Base-by-base conservation (phyloP, 1,139 yeast genomes). In the Eremothecium cymbalariae region DNA sequence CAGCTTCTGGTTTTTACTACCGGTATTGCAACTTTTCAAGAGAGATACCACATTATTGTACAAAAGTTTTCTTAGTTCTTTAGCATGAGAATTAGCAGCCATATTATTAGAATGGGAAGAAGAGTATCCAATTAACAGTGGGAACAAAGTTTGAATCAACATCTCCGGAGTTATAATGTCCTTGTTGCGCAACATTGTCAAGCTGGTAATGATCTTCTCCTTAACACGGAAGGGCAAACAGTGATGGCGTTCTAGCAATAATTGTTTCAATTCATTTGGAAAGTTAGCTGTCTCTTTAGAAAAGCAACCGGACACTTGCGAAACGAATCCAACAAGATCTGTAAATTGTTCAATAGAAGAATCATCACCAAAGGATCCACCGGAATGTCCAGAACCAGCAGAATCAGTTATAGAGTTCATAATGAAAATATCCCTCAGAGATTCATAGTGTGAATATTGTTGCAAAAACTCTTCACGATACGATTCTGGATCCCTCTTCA, bases 391-490 rank as follows among this genome's bases (percentile, higher is more conserved):
- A n/a, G 39, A 43, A 20, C 34, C 32, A 23, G 38, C 44, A 6
- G 40, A 45, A 28, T 44, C 51, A 25, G 46, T 46, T 39, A 50
- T 41, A 11, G 60, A 57, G 33, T 51, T 55, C 31, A 57, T 38
- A 58, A 84, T 64, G 51, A 84, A 85, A 42, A 93, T 80, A 54
- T 88, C 96, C 56, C 95, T 67, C 38, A 86, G 64, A 1, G 97
- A 82, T 56, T 82, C 86, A 59, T 90, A 90, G 58, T 93, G 98
- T 36, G 90, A 73, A 57, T 79, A 85, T 57, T 93, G 98, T 50
- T 86, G 93, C 32, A 79, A 58, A 59, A 90, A 90, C 60, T 90
- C 99, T 59, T 93, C 98, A 44, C 76, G 75, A 59, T 90, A 93
- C 0, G 97, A 85, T 40, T 74, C 81, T 3, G 98, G 97, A 55